These are phyloP conservation scores for Huntiella decipiens DNA, from an alignment of 2,329 filamentous ascomycete species.

Conservation along the genomic window DNA sequence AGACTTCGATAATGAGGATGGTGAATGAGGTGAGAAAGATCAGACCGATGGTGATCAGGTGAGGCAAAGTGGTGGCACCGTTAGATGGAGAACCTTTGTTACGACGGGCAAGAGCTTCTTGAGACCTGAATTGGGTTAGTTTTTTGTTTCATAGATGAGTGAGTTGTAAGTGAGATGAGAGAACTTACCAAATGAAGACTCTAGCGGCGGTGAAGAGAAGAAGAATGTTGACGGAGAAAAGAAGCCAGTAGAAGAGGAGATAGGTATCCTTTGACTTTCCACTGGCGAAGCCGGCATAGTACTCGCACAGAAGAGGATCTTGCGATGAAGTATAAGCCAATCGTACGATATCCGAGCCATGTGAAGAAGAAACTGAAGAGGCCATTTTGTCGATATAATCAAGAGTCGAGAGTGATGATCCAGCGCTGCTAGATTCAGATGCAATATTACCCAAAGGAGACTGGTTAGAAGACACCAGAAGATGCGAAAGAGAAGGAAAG, in stretches of 20 bases:
- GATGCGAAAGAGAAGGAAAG: no score
- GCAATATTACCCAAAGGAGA: no score
- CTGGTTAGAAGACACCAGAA: no score
- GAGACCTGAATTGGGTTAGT: slow-evolving; percentile 15
- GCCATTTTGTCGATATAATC: background rate
- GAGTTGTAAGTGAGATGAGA: no score
- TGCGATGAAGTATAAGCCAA: slow-evolving; percentile 6
- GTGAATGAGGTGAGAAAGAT: slow-evolving; percentile 27
- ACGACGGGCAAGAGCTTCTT: slow-evolving; percentile 21
- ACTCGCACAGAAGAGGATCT: slow-evolving; percentile 18
- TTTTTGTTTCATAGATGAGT: background rate
- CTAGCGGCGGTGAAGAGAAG: slow-evolving; percentile 27
- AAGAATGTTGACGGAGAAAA: slow-evolving; percentile 26
- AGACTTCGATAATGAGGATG: slow-evolving; percentile 35
- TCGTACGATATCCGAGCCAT: slow-evolving; percentile 5
- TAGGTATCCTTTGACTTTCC: slow-evolving; percentile 24
- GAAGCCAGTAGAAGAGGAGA: slow-evolving; percentile 26
- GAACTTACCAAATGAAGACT: slow-evolving; percentile 21
- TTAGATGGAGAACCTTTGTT: slow-evolving; percentile 18
- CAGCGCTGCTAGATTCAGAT: background rate
- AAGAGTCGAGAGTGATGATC: background rate
- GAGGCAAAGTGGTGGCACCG: slow-evolving; percentile 21
- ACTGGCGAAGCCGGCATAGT: slow-evolving; percentile 27
- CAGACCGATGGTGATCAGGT: slow-evolving; percentile 24
- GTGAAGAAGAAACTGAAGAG: background rate